These are phyloP conservation scores for Erodium moschatum DNA, from an alignment of 441 rosid species.

Conservation along the genomic window DNA sequence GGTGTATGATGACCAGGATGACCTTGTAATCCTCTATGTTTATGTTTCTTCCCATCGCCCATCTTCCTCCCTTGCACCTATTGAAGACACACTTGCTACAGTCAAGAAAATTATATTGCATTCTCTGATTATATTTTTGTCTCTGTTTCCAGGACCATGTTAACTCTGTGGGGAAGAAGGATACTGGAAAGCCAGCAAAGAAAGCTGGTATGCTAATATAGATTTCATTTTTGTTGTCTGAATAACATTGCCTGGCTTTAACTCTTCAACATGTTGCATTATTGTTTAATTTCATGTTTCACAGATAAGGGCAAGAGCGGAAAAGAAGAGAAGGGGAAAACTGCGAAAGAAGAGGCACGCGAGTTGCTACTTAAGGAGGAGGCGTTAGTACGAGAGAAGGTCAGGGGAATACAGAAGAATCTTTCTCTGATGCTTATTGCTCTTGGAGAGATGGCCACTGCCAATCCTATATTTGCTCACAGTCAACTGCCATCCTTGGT, in stretches of 20 bases:
- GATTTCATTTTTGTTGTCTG: conserved; percentile 13
- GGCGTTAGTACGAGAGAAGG: conserved; percentile 65
- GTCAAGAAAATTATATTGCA: neutral
- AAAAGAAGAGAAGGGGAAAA: conserved; percentile 29
- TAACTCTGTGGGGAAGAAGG: conserved; percentile 53
- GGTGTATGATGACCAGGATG: conserved; percentile 41
- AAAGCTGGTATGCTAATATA: conserved; percentile 53
- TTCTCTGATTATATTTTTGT: conserved; percentile 14
- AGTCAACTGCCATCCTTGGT: conserved; percentile 93
- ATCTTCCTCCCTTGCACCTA: neutral
- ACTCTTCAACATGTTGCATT: conserved; percentile 4
- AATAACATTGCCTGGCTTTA: conserved; percentile 6
- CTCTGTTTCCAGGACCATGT: conserved; percentile 37
- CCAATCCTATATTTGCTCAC: conserved; percentile 93
- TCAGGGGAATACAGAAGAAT: conserved; percentile 51
- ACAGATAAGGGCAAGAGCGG: conserved; percentile 51
- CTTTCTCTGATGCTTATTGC: conserved; percentile 68
- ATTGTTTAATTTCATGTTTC: conserved; percentile 15
- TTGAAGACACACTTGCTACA: neutral
- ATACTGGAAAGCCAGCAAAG: conserved; percentile 53
- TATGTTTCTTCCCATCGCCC: conserved; percentile 8
- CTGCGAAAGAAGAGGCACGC: conserved; percentile 95
- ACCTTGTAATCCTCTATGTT: conserved; percentile 34
- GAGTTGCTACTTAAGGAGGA: conserved; percentile 89
- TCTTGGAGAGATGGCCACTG: conserved; percentile 81